Percentiles rank a stretch among this genome's conserved stretches.
These are phyloP conservation scores for Geranomyces variabilis DNA, from an alignment of 192 early-diverging fungal genomes.

Conservation along the genomic window DNA sequence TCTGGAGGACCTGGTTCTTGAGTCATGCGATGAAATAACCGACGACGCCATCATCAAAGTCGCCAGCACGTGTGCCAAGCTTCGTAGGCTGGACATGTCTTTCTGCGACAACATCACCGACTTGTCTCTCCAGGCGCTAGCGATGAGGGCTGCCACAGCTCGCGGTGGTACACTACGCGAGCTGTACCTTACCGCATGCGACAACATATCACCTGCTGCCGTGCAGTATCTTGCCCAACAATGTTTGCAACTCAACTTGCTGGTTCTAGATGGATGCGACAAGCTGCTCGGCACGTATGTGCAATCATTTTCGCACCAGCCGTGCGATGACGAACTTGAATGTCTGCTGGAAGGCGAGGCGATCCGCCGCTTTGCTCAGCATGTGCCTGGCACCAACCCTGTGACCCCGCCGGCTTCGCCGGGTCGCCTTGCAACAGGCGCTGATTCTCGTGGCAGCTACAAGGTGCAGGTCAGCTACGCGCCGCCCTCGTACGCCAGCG, in stretches of 20 bases:
- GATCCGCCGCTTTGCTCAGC: slow-evolving; percentile 21
- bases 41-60: slow-evolving; percentile 50
- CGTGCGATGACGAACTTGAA: slow-evolving; percentile 46
- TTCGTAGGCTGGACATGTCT: slow-evolving; percentile 46
- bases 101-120: slow-evolving; percentile 57
- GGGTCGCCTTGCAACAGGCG: slow-evolving; percentile 2
- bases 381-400: slow-evolving; percentile 17
- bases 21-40: slow-evolving; percentile 49
- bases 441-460: background rate
- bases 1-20: slow-evolving; percentile 51
- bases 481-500: background rate
- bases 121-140: slow-evolving; percentile 42
- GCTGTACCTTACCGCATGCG: slow-evolving; percentile 51
- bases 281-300: slow-evolving; percentile 41
- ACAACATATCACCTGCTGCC: slow-evolving; percentile 42
- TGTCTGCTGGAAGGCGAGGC: slow-evolving; percentile 47
- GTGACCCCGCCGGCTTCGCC: slow-evolving; percentile 42
- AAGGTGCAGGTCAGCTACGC: slow-evolving; percentile 40
- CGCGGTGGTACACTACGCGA: slow-evolving; percentile 41
- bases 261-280: slow-evolving; percentile 59
- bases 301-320: slow-evolving; percentile 40
- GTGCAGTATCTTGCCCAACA: slow-evolving; percentile 50
- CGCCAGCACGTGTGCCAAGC: slow-evolving; percentile 38
- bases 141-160: slow-evolving; percentile 31
- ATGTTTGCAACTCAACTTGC: slow-evolving; percentile 39